Base-by-base conservation (phyloP, 2,329 filamentous ascomycete species). In the Akanthomyces lecanii region DNA sequence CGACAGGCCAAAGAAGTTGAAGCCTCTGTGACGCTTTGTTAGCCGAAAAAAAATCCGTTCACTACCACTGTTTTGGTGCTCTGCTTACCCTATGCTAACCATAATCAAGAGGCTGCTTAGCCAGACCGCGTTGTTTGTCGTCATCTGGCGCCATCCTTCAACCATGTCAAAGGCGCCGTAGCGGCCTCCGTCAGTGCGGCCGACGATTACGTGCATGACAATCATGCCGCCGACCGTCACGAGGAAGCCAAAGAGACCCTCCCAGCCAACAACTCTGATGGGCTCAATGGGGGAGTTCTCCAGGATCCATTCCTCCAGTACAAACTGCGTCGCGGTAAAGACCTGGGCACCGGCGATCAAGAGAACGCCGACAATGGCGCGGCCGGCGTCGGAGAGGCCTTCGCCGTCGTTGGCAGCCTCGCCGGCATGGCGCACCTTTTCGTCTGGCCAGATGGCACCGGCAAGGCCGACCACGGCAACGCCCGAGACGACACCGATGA, bases 1-100 rank as follows among this genome's bases (percentile, higher is more conserved):
- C 0, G 91, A 95, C 11, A 99, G 85, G 8, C 95, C 95, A 76
- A 99, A 99, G 81, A 96, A 99, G 79, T 99, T 99, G 85, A 98
- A 99, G 61, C 94, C 93, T 66, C 92, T 96, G 38, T 48, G 36
- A 36, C 65, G 65, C 61, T 5, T 63, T 62, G 66, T 64, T 73
- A 70, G 68, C 61, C 50, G 59, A 52, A 38, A 38, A 60, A 30
- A 30, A 30, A 30, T 3, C 11, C 33, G 4, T 52, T 30, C 40
- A 54, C n/a, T 57, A 55, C 55, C 54, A 45, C 30, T 45, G 18
- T 38, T 53, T 33, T 33, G 33, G 8, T 11, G 45, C 18, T 52
- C 42, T 14, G 65, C 67, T 68, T 85, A 96, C 90, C 94, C 94
- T 70, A 99, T 99, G 71, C 92, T 96, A 68, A 99, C 84, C 95